phyloP scores from a whole-genome alignment of 148 eudicot genomes.

The Rheum nobile region DNA sequence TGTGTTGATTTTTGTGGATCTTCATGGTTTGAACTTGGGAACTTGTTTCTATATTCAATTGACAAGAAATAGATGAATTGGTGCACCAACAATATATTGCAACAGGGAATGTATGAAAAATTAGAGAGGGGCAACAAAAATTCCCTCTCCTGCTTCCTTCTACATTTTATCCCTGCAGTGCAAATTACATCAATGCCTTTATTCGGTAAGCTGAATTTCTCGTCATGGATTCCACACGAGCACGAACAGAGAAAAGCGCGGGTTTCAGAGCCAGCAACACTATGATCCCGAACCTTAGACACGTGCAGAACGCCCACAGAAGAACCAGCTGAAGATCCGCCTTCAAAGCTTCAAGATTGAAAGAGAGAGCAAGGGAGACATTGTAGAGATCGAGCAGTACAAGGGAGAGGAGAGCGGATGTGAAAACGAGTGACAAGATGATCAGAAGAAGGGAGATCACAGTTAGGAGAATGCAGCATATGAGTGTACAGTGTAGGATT shows the following conservation, averaged over 20 bases:
- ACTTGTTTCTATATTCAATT: no score
- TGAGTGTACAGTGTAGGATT: not conserved
- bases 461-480: not conserved
- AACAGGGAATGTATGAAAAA: not conserved
- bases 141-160: not conserved
- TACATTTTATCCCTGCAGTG: not conserved
- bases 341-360: not conserved
- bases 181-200: not conserved
- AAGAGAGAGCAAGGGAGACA: not conserved
- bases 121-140: not conserved
- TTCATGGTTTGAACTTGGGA: no score
- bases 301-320: not conserved
- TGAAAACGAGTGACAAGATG: not conserved
- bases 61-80: no score
- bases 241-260: not conserved
- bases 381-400: not conserved
- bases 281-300: not conserved
- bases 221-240: not conserved
- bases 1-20: no score
- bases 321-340: slow-evolving; percentile 1
- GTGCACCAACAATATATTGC: not conserved
- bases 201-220: not conserved
- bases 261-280: not conserved
- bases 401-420: not conserved
- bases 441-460: not conserved